Evolutionary conservation across 176 grass and related monocot genomes (phyloP).

Genomic region (Phoenix roebelenii): DNA sequence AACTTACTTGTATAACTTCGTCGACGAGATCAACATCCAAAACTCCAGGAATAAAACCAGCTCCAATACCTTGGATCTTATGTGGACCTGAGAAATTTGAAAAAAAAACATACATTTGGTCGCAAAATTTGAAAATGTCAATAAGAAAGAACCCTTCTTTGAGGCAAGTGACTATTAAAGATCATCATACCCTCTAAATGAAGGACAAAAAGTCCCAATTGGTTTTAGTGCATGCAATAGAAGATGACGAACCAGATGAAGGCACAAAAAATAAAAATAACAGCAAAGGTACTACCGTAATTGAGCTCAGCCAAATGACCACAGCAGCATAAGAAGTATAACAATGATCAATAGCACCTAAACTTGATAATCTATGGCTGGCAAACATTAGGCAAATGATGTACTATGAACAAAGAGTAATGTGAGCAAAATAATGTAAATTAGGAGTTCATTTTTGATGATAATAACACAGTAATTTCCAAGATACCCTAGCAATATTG

Average conservation of each 20-base stretch:
- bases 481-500: too few species aligned
- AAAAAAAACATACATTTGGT: not conserved
- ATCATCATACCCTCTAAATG: not conserved
- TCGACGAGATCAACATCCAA: constrained; percentile 32
- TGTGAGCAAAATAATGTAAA: too few species aligned
- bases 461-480: too few species aligned
- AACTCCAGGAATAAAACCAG: constrained; percentile 51
- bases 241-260: not conserved
- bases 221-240: not conserved
- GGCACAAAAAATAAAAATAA: too few species aligned
- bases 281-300: too few species aligned
- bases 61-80: constrained; percentile 54
- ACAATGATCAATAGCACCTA: too few species aligned
- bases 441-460: too few species aligned
- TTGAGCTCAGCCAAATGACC: too few species aligned
- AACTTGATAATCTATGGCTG: too few species aligned
- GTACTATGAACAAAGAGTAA: too few species aligned
- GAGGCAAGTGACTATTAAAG: not conserved
- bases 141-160: not conserved
- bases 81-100: constrained; percentile 34
- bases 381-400: too few species aligned
- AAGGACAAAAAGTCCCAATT: not conserved
- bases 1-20: constrained; percentile 50
- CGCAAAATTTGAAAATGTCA: not conserved
- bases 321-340: too few species aligned